A percentile compares a stretch with the other conserved stretches of the same genome.
phyloP scores from a whole-genome alignment of 2,329 filamentous ascomycete species.

The Aphanocladium album region DNA sequence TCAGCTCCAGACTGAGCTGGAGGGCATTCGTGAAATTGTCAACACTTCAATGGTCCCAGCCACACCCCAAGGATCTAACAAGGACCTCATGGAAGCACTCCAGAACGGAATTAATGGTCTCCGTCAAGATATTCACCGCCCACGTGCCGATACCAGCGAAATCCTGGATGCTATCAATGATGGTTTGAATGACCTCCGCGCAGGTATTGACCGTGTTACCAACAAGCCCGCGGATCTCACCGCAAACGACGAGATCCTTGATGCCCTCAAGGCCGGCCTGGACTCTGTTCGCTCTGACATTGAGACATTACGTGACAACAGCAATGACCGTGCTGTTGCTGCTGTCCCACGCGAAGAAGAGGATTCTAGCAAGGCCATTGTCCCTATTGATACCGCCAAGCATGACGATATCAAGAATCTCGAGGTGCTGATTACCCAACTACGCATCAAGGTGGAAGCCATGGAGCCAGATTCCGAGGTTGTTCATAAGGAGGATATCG shows the following conservation, averaged over 20 bases:
- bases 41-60: conserved; percentile 62
- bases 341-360: conserved; percentile 19
- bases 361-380: conserved; percentile 21
- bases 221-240: conserved; percentile 79
- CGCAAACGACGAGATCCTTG: conserved; percentile 82
- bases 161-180: conserved; percentile 87
- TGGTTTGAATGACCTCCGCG: conserved; percentile 71
- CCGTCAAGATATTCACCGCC: conserved; percentile 66
- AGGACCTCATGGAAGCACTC: conserved; percentile 67
- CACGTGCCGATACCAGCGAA: conserved; percentile 70
- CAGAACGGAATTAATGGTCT: conserved; percentile 69
- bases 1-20: conserved; percentile 75
- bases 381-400: conserved; percentile 49
- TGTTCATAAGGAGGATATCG: conserved; percentile 49
- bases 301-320: conserved; percentile 60
- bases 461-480: conserved; percentile 29
- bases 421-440: conserved; percentile 74
- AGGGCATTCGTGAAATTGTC: conserved; percentile 73
- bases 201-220: conserved; percentile 69
- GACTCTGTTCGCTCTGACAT: conserved; percentile 70
- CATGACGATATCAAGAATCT: conserved; percentile 78
- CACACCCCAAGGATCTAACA: conserved; percentile 43
- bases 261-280: conserved; percentile 79
- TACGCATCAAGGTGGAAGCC: conserved; percentile 75
- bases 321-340: conserved; percentile 45